These are phyloP conservation scores for Tolypocladium pustulatum DNA, from an alignment of 2,329 filamentous ascomycete genomes.

Conservation along the genomic window DNA sequence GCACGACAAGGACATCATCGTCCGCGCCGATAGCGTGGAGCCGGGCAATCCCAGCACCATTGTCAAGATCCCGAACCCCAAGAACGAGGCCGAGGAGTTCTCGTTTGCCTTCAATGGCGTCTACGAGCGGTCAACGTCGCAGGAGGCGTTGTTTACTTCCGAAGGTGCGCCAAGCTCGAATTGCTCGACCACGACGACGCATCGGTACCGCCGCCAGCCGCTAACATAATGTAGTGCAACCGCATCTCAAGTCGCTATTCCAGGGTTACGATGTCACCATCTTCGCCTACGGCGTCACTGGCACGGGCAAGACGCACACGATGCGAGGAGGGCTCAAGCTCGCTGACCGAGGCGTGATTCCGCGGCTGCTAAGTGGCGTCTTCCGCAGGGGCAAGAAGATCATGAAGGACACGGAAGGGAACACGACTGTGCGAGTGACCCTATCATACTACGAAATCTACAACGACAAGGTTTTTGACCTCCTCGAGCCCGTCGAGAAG, in stretches of 20 bases:
- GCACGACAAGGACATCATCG: constrained; percentile 77
- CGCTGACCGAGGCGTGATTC: constrained; percentile 79
- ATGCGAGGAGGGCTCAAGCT: constrained; percentile 87
- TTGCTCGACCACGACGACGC: background rate
- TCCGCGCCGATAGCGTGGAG: constrained; percentile 54
- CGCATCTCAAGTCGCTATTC: constrained; percentile 86
- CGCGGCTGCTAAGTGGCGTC: constrained; percentile 71
- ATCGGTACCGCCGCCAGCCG: constrained; percentile 2
- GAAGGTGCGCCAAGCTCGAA: constrained; percentile 52
- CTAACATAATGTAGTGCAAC: constrained; percentile 53
- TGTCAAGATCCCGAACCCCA: constrained; percentile 86
- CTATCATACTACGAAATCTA: constrained; percentile 96
- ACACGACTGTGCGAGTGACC: constrained; percentile 60
- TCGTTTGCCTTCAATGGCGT: constrained; percentile 93
- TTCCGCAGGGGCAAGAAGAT: constrained; percentile 81
- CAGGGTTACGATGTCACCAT: constrained; percentile 79
- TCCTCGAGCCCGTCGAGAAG: constrained; percentile 82
- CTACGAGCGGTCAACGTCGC: constrained; percentile 68
- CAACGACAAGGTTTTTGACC: constrained; percentile 88
- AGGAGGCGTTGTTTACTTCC: constrained; percentile 79
- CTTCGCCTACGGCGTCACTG: constrained; percentile 88
- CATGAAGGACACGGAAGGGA: constrained; percentile 62
- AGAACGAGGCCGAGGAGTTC: constrained; percentile 84
- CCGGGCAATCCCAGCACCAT: constrained; percentile 53
- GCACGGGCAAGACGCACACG: constrained; percentile 90